Conservation (phyloP, 2,329 filamentous ascomycete species). For the Cercospora brassicicola region DNA sequence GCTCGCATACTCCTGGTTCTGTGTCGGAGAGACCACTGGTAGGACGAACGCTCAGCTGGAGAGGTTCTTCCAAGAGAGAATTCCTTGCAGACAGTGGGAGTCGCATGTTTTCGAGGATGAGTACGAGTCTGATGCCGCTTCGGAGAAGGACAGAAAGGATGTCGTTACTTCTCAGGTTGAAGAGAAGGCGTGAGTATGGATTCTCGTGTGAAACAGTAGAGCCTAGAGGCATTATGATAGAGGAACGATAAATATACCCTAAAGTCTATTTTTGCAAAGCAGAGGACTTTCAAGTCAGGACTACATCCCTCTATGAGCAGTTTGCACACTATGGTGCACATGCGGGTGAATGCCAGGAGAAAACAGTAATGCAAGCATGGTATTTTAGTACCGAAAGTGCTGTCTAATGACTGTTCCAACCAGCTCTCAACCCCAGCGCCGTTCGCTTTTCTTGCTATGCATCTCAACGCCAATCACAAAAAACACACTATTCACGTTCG, state of each 20-base stretch:
- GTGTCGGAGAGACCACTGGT: conserved; percentile 45
- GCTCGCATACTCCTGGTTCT: conserved; percentile 45
- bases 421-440: too few relatives aligned
- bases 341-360: neutral
- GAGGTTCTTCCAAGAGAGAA: conserved; percentile 43
- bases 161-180: conserved; percentile 10
- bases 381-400: neutral
- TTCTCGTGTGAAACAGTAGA: neutral
- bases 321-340: neutral
- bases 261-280: neutral
- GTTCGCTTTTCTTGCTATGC: too few relatives aligned
- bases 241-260: neutral
- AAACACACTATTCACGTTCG: too few relatives aligned
- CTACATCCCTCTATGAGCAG: neutral
- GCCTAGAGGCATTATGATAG: neutral
- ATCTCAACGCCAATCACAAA: too few relatives aligned
- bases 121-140: conserved; percentile 6
- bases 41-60: conserved; percentile 42
- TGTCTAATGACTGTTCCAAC: too few relatives aligned
- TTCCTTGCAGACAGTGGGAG: conserved; percentile 28
- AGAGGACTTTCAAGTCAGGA: neutral
- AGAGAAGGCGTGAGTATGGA: conserved; percentile 4
- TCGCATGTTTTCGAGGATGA: conserved; percentile 25
- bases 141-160: conserved; percentile 18
- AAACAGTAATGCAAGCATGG: neutral